Conservation (phyloP, 176 grass and related monocot genomes). For the Tuctoria greenei region DNA sequence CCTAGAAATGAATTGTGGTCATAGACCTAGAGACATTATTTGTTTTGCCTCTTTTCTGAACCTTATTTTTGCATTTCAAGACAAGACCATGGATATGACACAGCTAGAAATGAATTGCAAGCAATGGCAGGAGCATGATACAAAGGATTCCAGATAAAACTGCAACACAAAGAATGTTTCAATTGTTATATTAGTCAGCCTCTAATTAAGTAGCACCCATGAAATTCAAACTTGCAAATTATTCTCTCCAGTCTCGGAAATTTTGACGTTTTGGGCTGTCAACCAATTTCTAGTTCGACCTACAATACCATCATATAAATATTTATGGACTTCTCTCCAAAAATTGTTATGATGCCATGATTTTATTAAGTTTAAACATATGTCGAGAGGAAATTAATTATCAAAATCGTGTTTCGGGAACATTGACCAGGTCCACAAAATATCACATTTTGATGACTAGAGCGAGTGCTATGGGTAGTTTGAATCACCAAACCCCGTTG, state of each 20-base stretch:
- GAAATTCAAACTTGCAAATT: background rate
- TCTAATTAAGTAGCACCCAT: constrained; percentile 2
- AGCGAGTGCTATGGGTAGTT: background rate
- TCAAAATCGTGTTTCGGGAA: background rate
- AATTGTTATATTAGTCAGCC: background rate
- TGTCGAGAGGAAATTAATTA: background rate
- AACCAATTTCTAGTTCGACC: background rate
- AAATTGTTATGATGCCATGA: background rate
- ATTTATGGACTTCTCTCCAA: too few relatives aligned
- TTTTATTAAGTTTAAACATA: background rate
- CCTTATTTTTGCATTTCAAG: background rate
- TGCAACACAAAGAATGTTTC: background rate
- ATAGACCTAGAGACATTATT: background rate
- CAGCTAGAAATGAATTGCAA: too few relatives aligned
- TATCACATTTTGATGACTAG: background rate
- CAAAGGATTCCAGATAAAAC: constrained; percentile 2
- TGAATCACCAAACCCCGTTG: too few relatives aligned
- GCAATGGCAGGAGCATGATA: too few relatives aligned
- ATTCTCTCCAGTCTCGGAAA: background rate
- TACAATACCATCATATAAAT: too few relatives aligned
- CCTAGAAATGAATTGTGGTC: background rate
- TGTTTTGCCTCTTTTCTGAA: background rate
- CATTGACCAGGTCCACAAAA: background rate
- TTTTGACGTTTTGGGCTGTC: background rate
- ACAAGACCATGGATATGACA: too few relatives aligned